phyloP scores from a whole-genome alignment of 2,329 filamentous ascomycete species.

The Xylariales sp. region DNA sequence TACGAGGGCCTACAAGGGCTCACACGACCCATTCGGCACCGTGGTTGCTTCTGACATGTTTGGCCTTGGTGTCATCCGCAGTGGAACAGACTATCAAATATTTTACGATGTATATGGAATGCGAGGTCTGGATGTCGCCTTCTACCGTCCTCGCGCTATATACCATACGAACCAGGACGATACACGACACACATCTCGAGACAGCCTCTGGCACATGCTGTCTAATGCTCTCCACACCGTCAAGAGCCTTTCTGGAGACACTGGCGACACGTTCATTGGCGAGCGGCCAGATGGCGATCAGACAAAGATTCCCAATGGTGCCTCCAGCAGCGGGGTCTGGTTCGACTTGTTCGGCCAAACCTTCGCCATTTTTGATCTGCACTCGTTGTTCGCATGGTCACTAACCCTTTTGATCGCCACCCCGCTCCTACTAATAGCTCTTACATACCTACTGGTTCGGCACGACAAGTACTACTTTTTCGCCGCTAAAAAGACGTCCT shows the following conservation, averaged over 20 bases:
- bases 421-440: conserved; percentile 66
- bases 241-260: conserved; percentile 64
- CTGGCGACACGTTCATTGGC: conserved; percentile 56
- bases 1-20: conserved; percentile 69
- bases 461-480: conserved; percentile 88
- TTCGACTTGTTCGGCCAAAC: conserved; percentile 83
- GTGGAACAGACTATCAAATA: conserved; percentile 85
- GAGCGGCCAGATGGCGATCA: conserved; percentile 46
- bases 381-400: conserved; percentile 84
- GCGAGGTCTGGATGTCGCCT: conserved; percentile 87
- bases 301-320: conserved; percentile 62
- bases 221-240: conserved; percentile 76
- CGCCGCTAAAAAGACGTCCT: conserved; percentile 52
- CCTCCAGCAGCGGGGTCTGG: conserved; percentile 73
- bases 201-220: conserved; percentile 89
- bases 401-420: conserved; percentile 77
- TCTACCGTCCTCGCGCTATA: conserved; percentile 77
- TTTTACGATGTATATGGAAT: conserved; percentile 75
- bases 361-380: conserved; percentile 75
- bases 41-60: conserved; percentile 84
- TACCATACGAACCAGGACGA: conserved; percentile 95
- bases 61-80: conserved; percentile 70
- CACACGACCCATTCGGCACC: conserved; percentile 74
- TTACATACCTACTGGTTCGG: conserved; percentile 65
- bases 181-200: conserved; percentile 66